Evolutionary conservation across 352 stramenopile species (phyloP).

Genomic region (Globisporangium iwayamae): DNA sequence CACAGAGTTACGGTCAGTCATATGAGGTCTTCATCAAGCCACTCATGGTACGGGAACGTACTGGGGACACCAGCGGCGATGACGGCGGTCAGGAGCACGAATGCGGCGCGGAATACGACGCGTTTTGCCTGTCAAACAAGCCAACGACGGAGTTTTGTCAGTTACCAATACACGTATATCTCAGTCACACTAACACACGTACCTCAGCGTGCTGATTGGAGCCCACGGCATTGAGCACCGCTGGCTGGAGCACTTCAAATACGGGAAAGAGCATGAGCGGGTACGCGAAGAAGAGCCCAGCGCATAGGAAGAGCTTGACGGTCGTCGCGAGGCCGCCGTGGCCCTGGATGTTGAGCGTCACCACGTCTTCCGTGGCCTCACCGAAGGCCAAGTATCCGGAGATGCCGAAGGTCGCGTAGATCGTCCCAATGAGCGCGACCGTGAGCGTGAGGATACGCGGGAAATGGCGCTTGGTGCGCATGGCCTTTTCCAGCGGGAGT

Average conservation of each 20-base stretch:
- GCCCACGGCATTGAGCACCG: constrained; percentile 9
- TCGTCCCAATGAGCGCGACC: constrained; percentile 46
- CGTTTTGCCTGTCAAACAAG: constrained; percentile 6
- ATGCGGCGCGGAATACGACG: constrained; percentile 35
- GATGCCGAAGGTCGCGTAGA: constrained; percentile 72
- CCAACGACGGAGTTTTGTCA: background rate
- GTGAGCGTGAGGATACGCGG: constrained; percentile 39
- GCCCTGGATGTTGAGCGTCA: constrained; percentile 71
- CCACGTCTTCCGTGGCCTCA: constrained; percentile 50
- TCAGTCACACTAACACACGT: background rate
- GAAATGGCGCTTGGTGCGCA: constrained; percentile 53
- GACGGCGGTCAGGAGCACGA: constrained; percentile 30
- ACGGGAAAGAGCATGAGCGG: constrained; percentile 88
- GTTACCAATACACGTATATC: constrained; percentile 1
- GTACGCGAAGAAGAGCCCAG: constrained; percentile 76
- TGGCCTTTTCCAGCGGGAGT: constrained; percentile 61
- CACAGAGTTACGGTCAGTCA: background rate
- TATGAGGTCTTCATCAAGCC: background rate
- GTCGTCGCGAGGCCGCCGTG: constrained; percentile 40
- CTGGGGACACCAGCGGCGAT: constrained; percentile 23
- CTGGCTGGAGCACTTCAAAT: constrained; percentile 38
- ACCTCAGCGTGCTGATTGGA: background rate
- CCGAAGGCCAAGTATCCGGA: constrained; percentile 75
- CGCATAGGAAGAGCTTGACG: constrained; percentile 72
- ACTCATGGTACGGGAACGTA: constrained; percentile 5